These are phyloP conservation scores for Acrocalymma vagum DNA, from an alignment of 2,329 filamentous ascomycete genomes.

Conservation along the genomic window DNA sequence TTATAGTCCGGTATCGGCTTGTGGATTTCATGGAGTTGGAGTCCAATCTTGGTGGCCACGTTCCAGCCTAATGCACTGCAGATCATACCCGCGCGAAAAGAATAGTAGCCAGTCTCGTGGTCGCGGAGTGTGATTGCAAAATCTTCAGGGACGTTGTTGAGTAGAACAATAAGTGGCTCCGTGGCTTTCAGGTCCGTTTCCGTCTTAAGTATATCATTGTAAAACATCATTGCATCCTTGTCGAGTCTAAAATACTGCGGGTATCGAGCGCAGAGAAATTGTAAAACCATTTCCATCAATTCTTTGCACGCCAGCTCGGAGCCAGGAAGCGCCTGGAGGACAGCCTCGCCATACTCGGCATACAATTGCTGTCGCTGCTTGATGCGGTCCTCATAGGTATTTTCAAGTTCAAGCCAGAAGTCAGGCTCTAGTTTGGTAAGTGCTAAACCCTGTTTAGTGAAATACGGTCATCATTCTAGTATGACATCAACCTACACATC, in stretches of 20 bases:
- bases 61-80: conserved; percentile 87
- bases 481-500: conserved; percentile 73
- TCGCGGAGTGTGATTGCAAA: conserved; percentile 80
- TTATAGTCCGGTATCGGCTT: conserved; percentile 80
- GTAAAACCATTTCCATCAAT: conserved; percentile 84
- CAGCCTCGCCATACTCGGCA: conserved; percentile 66
- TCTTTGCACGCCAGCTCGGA: conserved; percentile 84
- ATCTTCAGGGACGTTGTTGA: conserved; percentile 85
- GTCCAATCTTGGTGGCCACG: conserved; percentile 75
- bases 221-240: conserved; percentile 63
- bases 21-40: conserved; percentile 76
- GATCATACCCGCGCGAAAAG: conserved; percentile 77
- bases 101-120: conserved; percentile 74
- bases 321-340: conserved; percentile 75
- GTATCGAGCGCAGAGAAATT: conserved; percentile 81
- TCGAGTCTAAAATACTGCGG: conserved; percentile 75
- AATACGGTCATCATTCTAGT: too few relatives aligned
- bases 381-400: conserved; percentile 73
- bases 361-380: conserved; percentile 73
- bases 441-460: conserved; percentile 60
- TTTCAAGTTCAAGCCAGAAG: conserved; percentile 91
- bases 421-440: conserved; percentile 80
- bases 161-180: conserved; percentile 73
- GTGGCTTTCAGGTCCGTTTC: conserved; percentile 67
- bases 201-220: conserved; percentile 74